Evolutionary conservation across 768 basidiomycete species (phyloP).

Genomic region (Suillus placidus): DNA sequence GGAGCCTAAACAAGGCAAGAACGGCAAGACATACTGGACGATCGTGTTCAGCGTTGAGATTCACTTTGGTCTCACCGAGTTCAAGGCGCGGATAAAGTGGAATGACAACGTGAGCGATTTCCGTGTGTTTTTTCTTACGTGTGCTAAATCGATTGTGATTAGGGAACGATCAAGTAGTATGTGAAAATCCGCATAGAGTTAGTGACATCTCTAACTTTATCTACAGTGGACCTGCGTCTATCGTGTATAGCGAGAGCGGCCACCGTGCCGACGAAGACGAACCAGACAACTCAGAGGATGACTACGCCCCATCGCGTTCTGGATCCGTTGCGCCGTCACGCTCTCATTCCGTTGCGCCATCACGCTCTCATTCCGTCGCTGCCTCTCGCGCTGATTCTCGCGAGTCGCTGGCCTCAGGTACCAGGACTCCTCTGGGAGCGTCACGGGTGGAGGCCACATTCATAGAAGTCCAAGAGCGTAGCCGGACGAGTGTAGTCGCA

Average conservation of each 20-base stretch:
- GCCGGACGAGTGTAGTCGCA: conserved; percentile 23
- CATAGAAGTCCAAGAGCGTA: conserved; percentile 34
- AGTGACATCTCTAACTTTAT: conserved; percentile 7
- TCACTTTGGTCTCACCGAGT: conserved; percentile 82
- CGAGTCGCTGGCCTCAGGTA: conserved; percentile 37
- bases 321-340: conserved; percentile 42
- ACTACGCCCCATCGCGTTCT: conserved; percentile 39
- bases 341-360: conserved; percentile 47
- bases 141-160: conserved; percentile 11
- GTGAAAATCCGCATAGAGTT: conserved; percentile 23
- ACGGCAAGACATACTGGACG: conserved; percentile 78
- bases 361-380: conserved; percentile 49
- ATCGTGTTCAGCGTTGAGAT: conserved; percentile 86
- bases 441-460: conserved; percentile 28
- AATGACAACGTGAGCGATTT: conserved; percentile 64
- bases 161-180: conserved; percentile 77
- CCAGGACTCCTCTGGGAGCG: conserved; percentile 34
- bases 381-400: conserved; percentile 58
- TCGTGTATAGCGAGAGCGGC: conserved; percentile 81
- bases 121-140: conserved; percentile 2
- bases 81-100: conserved; percentile 83
- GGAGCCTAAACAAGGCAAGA: conserved; percentile 62
- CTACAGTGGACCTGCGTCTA: conserved; percentile 72
- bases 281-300: conserved; percentile 67
- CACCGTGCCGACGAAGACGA: conserved; percentile 77